phyloP scores from a whole-genome alignment of 495 filamentous ascomycete species.

The Amorphotheca resinae region DNA sequence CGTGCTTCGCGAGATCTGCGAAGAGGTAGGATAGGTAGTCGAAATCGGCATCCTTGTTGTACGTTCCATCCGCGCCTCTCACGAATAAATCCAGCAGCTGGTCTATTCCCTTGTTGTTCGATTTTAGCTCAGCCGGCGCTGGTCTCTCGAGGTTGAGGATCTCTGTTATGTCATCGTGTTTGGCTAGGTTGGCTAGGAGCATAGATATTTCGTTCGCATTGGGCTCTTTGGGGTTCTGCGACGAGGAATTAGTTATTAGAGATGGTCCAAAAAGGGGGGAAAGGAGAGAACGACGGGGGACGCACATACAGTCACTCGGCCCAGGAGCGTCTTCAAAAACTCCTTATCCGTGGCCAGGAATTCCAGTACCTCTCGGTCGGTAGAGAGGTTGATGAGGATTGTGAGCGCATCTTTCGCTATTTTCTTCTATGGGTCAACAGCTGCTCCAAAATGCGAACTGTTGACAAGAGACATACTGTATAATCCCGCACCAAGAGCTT shows the following conservation, averaged over 20 bases:
- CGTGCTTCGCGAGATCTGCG: constrained; percentile 76
- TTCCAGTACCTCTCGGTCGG: constrained; percentile 59
- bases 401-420: constrained; percentile 88
- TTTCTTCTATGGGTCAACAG: constrained; percentile 39
- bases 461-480: constrained; percentile 4
- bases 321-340: constrained; percentile 63
- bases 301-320: constrained; percentile 60
- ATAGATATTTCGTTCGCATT: constrained; percentile 80
- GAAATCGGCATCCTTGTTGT: constrained; percentile 78
- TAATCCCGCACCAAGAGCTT: constrained; percentile 75
- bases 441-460: too few relatives aligned
- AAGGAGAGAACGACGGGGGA: constrained; percentile 4
- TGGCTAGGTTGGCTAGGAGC: constrained; percentile 84
- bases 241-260: too few relatives aligned
- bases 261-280: background rate
- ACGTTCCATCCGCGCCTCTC: constrained; percentile 64
- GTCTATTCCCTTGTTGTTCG: constrained; percentile 64
- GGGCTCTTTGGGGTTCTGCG: constrained; percentile 39
- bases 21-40: constrained; percentile 92
- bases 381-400: constrained; percentile 84
- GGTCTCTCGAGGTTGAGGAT: constrained; percentile 51
- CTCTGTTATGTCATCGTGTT: constrained; percentile 57
- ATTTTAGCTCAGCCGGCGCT: constrained; percentile 46
- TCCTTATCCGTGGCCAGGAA: constrained; percentile 64
- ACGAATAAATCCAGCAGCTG: constrained; percentile 95